Evolutionary conservation across 2,329 filamentous ascomycete genomes (phyloP), one percentile per base, ranked within the genome.

Genomic region (Cladosporium oxysporum): DNA sequence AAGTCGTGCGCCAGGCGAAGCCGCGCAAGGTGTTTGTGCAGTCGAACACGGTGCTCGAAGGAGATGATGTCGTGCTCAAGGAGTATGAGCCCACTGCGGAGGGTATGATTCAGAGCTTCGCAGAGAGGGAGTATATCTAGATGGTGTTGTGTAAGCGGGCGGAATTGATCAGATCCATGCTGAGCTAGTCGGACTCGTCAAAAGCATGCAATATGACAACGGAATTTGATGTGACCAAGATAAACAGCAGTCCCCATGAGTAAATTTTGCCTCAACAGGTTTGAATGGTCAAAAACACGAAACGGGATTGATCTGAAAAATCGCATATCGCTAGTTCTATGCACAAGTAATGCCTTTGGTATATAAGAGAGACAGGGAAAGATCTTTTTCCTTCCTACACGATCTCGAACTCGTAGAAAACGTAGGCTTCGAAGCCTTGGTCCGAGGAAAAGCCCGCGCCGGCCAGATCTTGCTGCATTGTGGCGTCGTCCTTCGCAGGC

Each of bases 381-480:
- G 7, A 21, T 47, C 41, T 47, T 47, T 47, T 47, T 8, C 29
- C 33, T 47, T 47, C 21, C 69, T 79, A 86, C 73, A 81, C 79
- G 71, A 98, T 88, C 76, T 95, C 91, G 76, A 98, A 91, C 77
- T 97, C 92, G 80, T 98, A 99, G 83, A 93, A 97, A 76, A 98
- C 95, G 80, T 96, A 99, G 49, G 95, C 90, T 67, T 92, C 95
- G 82, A 98, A 99, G 78, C 97, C 93, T 71, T 87, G 84, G 63
- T 89, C 89, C 66, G 93, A 91, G 21, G 87, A 88, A 37, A 85
- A 81, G 0, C 83, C 90, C 4, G 89, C 90, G 3, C 90, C 89
- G 49, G 92, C 91, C 86, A 97, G 91, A 72, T 98, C 94, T 44
- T 88, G 90, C 50, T 91, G 88, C 75, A 91, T 80, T 31, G 87